Base-by-base conservation (phyloP, 2,329 filamentous ascomycete genomes). In the Aspergillus pseudonomiae region DNA sequence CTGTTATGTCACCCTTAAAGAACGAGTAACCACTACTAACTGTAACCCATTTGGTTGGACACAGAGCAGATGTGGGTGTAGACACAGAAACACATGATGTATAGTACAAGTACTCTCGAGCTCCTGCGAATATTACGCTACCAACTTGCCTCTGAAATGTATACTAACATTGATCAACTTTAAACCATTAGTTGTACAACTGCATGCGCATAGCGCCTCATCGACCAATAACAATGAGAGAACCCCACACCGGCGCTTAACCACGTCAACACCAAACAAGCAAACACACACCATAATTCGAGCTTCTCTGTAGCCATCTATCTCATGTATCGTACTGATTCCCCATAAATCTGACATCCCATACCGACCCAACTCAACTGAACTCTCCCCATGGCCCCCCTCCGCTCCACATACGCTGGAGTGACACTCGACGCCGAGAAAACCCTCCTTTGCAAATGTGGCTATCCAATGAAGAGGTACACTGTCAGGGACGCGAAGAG, bases 131-230 rank as follows among this genome's bases (percentile, higher is more conserved):
- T 4, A 34, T 34, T 11, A 32, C 32, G 2, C 34, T 14, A 16
- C 12, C 34, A 36, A 4, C 14, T 16, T 36, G 19, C n/a, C 2
- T 19, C 16, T 3, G 0, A 1, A 6, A n/a, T 9, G 62, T 26
- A 6, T 52, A 4, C 61, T 60, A n/a, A 74, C 41, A 76, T 71
- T 1, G 74, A 76, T 9, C 81, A 28, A 5, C 70, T n/a, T 19
- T 24, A 24, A 1, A 14, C 2, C 9, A 46, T 46, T 10, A 46
- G 12, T 46, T 9, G 46, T 50, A 50, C 24, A 50, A 19, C 26
- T 50, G 26, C 24, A 50, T 48, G 21, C 45, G 24, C 3, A 14
- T 26, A 14, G 21, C 21, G 45, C 45, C 6, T 48, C 21, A 16
- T 24, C 45, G 24, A 16, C 45, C 45, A 48, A 48, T 48, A 28